Evolutionary conservation across 192 early-diverging fungal genomes (phyloP).

Genomic region (Linnemannia hyalina): DNA sequence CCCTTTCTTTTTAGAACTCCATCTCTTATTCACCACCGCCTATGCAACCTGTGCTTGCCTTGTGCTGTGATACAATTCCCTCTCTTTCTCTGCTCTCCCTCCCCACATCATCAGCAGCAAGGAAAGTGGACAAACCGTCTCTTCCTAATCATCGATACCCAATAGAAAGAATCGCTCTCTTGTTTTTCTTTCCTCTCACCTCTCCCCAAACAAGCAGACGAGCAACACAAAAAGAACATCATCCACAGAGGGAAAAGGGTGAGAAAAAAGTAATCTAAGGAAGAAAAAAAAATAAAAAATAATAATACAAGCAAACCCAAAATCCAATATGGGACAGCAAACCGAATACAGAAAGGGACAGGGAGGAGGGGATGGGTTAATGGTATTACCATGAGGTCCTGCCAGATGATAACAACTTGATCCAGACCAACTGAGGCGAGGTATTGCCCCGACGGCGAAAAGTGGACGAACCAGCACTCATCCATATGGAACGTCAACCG

Average conservation of each 20-base stretch:
- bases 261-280: not conserved
- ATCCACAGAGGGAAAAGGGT: not conserved
- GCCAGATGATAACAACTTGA: conserved; percentile 21
- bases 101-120: not conserved
- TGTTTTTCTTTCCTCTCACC: not conserved
- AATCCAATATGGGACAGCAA: conserved; percentile 1
- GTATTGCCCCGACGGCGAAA: conserved; percentile 43
- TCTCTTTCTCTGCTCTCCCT: not conserved
- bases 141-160: not conserved
- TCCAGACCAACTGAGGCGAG: conserved; percentile 38
- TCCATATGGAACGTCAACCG: conserved; percentile 36
- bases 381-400: conserved; percentile 26
- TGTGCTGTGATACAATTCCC: not conserved
- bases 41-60: not conserved
- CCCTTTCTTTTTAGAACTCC: too few relatives aligned
- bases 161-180: not conserved
- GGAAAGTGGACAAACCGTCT: not conserved
- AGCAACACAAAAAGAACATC: not conserved
- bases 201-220: not conserved
- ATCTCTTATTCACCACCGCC: not conserved
- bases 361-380: not conserved
- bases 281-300: not conserved
- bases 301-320: not conserved
- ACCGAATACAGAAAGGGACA: not conserved
- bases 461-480: conserved; percentile 48